These are phyloP conservation scores for Grammothele lineata DNA, from an alignment of 768 basidiomycete species.

Conservation along the genomic window DNA sequence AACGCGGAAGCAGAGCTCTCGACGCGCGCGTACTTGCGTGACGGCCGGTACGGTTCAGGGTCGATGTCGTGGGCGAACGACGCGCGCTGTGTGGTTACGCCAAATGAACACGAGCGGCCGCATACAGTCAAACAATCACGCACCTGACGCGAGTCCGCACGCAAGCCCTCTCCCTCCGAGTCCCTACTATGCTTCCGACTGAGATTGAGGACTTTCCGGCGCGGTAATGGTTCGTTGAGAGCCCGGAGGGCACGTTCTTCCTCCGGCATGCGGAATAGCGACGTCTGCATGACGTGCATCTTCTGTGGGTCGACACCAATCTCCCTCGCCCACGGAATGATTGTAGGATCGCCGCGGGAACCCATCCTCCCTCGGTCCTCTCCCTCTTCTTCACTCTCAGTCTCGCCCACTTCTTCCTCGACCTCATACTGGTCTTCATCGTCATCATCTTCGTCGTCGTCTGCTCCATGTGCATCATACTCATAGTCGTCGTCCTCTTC, in stretches of 20 bases:
- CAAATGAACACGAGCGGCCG: not conserved
- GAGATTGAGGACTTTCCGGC: slow-evolving; percentile 28
- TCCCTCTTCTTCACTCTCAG: slow-evolving; percentile 3
- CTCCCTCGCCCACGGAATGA: slow-evolving; percentile 69
- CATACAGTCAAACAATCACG: slow-evolving; percentile 16
- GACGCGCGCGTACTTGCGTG: slow-evolving; percentile 76
- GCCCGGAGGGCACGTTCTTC: slow-evolving; percentile 63
- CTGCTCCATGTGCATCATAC: too few species aligned
- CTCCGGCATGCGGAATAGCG: slow-evolving; percentile 75
- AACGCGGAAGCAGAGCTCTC: slow-evolving; percentile 63
- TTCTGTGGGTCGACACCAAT: slow-evolving; percentile 80
- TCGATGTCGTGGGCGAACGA: slow-evolving; percentile 77
- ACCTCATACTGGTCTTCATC: slow-evolving; percentile 2
- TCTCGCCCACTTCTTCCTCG: slow-evolving; percentile 1
- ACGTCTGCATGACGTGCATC: slow-evolving; percentile 92
- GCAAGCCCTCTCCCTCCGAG: slow-evolving; percentile 66
- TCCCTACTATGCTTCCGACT: slow-evolving; percentile 73
- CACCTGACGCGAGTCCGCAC: slow-evolving; percentile 58
- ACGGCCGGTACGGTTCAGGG: slow-evolving; percentile 64
- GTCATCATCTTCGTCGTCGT: not conserved
- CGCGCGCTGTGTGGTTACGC: slow-evolving; percentile 46
- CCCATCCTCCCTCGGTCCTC: not conserved
- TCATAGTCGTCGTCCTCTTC: not conserved
- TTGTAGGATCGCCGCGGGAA: slow-evolving; percentile 39
- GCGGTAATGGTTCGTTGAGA: slow-evolving; percentile 35